Conservation (phyloP, 2,329 filamentous ascomycete genomes). For the Aureobasidium sp. region DNA sequence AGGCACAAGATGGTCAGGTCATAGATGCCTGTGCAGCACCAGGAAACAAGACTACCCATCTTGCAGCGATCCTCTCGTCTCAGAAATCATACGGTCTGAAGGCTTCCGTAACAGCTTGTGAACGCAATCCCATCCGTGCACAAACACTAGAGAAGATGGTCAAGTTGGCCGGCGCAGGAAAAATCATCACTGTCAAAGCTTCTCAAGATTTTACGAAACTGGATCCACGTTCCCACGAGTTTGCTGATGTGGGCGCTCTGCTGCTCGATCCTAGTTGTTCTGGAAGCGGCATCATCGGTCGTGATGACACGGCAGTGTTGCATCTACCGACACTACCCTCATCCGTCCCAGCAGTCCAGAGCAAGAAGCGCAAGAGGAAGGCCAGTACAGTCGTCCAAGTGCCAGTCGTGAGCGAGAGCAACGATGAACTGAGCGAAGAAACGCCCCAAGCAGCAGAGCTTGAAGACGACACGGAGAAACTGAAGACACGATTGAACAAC, state of each 20-base stretch:
- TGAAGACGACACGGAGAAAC: conserved; percentile 44
- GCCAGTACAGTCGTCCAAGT: background rate
- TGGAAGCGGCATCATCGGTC: conserved; percentile 85
- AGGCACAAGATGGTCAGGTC: conserved; percentile 61
- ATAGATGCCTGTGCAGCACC: conserved; percentile 94
- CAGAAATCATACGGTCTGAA: conserved; percentile 23
- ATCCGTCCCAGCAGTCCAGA: background rate
- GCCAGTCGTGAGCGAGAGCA: conserved; percentile 13
- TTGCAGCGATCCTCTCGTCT: conserved; percentile 63
- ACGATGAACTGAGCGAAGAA: conserved; percentile 26
- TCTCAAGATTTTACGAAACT: conserved; percentile 77
- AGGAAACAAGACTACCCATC: conserved; percentile 94
- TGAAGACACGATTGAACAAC: conserved; percentile 60
- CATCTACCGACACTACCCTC: conserved; percentile 9
- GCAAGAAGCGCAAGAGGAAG: conserved; percentile 28
- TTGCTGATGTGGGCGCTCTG: conserved; percentile 66
- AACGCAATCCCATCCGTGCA: conserved; percentile 65
- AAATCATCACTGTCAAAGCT: conserved; percentile 59
- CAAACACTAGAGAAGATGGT: conserved; percentile 81
- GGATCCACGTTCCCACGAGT: conserved; percentile 56
- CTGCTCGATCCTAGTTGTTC: conserved; percentile 93
- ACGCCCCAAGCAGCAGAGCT: conserved; percentile 25
- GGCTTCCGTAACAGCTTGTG: conserved; percentile 64
- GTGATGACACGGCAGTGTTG: conserved; percentile 53
- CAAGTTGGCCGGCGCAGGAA: conserved; percentile 62